phyloP scores from a whole-genome alignment of 805 yeast species.

The Pichia gijzeniarum region DNA sequence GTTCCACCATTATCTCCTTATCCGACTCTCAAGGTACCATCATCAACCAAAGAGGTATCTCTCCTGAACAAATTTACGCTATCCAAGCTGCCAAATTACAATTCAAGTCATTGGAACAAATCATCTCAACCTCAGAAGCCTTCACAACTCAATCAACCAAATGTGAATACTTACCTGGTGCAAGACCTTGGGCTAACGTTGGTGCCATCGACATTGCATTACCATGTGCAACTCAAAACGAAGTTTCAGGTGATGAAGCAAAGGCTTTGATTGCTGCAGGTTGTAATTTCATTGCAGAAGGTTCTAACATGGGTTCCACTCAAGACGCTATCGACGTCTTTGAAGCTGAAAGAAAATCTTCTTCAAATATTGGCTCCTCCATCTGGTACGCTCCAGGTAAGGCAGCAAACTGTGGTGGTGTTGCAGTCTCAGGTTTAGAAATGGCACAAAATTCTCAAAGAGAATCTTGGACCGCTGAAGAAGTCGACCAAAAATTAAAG shows the following conservation, averaged over 20 bases:
- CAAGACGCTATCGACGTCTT: slow-evolving; percentile 93
- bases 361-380: slow-evolving; percentile 35
- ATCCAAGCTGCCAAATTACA: slow-evolving; percentile 74
- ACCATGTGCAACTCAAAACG: slow-evolving; percentile 98
- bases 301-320: slow-evolving; percentile 99
- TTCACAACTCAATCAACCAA: slow-evolving; percentile 41
- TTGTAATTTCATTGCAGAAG: slow-evolving; percentile 92
- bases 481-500: slow-evolving; percentile 87
- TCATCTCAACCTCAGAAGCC: slow-evolving; percentile 49
- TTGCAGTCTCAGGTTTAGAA: slow-evolving; percentile 95
- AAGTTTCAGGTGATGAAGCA: slow-evolving; percentile 95
- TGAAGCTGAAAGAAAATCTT: slow-evolving; percentile 67
- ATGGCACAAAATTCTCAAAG: slow-evolving; percentile 99
- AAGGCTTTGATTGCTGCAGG: slow-evolving; percentile 90
- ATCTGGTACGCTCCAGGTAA: slow-evolving; percentile 99
- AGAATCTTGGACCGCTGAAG: slow-evolving; percentile 83
- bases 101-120: slow-evolving; percentile 68
- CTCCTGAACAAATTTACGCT: slow-evolving; percentile 69
- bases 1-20: slow-evolving; percentile 88
- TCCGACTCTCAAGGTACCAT: slow-evolving; percentile 94
- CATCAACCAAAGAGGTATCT: slow-evolving; percentile 73
- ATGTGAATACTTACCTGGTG: slow-evolving; percentile 84
- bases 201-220: slow-evolving; percentile 92
- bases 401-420: slow-evolving; percentile 99
- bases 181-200: slow-evolving; percentile 92